These are phyloP conservation scores for Chaetoceros tenuissimus DNA, from an alignment of 108 stramenopile genomes.

Conservation along the genomic window DNA sequence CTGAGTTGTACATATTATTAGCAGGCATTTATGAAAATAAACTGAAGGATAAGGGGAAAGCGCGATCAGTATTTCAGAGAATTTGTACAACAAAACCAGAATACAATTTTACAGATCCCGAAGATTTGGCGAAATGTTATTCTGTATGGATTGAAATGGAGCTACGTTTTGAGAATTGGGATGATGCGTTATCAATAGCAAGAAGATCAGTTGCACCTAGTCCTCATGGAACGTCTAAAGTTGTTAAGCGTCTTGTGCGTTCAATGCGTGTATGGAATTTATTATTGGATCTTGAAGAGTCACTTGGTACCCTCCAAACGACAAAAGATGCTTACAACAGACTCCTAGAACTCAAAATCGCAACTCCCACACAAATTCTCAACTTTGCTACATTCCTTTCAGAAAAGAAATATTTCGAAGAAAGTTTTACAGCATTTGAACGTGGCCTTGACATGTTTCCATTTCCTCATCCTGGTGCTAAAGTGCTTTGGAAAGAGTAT, in stretches of 20 bases:
- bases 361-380: conserved; percentile 89
- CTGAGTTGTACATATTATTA: conserved; percentile 69
- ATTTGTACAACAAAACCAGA: conserved; percentile 50
- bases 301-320: conserved; percentile 87
- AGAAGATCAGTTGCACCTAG: conserved; percentile 29
- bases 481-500: conserved; percentile 86
- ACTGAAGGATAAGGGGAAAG: conserved; percentile 53
- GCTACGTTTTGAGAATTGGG: conserved; percentile 83
- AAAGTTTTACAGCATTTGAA: conserved; percentile 85
- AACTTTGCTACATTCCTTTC: conserved; percentile 90
- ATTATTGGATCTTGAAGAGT: conserved; percentile 95
- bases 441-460: conserved; percentile 86
- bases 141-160: conserved; percentile 94
- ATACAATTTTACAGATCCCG: conserved; percentile 63
- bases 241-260: conserved; percentile 41
- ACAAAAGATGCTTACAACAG: conserved; percentile 93
- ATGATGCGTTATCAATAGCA: conserved; percentile 80
- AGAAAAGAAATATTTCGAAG: conserved; percentile 94
- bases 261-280: conserved; percentile 87
- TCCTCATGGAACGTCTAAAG: conserved; percentile 20
- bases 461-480: conserved; percentile 84
- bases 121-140: conserved; percentile 90
- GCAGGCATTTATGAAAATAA: conserved; percentile 72
- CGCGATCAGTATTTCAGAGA: conserved; percentile 72
- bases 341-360: conserved; percentile 87